phyloP scores from a whole-genome alignment of 2,329 filamentous ascomycete species.

The Aspergillus ochraceoroseus region DNA sequence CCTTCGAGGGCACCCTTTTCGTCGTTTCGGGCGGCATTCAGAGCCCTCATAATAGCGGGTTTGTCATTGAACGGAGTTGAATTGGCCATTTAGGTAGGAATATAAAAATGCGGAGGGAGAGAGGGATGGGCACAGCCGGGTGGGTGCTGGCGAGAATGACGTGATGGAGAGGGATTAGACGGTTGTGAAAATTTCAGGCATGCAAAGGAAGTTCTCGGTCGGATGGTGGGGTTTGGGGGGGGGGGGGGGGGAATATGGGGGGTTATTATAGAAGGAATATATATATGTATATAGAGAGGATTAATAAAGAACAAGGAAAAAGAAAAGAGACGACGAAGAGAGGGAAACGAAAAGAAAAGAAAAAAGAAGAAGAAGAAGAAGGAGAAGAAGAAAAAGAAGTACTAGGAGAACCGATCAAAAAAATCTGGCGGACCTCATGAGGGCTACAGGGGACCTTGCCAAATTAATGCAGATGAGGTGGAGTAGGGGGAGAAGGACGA shows the following conservation, averaged over 20 bases:
- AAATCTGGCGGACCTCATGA: constrained; percentile 18
- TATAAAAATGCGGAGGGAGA: too few relatives aligned
- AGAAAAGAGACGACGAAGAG: constrained; percentile 2
- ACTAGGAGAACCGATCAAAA: too few relatives aligned
- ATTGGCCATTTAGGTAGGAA: constrained; percentile 33
- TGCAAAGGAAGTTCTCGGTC: constrained; percentile 7
- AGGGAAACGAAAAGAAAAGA: constrained; percentile 12
- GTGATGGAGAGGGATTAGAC: too few relatives aligned
- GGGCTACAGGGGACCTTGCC: constrained; percentile 19
- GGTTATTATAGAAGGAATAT: too few relatives aligned
- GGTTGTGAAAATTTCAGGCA: constrained; percentile 4
- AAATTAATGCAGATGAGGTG: constrained; percentile 25
- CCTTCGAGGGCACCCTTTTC: constrained; percentile 62
- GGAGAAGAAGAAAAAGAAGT: constrained; percentile 10
- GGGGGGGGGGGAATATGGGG: too few relatives aligned
- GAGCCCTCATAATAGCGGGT: constrained; percentile 58
- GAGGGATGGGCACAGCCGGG: too few relatives aligned
- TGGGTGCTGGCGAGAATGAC: too few relatives aligned
- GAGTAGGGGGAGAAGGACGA: constrained; percentile 19
- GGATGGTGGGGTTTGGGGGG: too few relatives aligned
- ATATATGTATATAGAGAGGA: too few relatives aligned
- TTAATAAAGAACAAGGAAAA: not conserved
- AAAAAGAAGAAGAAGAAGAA: constrained; percentile 11
- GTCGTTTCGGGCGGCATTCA: constrained; percentile 71
- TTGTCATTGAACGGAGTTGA: constrained; percentile 28